Evolutionary conservation across 768 basidiomycete species (phyloP), one percentile per base, ranked within the genome.

Genomic region (Boletus sp.): DNA sequence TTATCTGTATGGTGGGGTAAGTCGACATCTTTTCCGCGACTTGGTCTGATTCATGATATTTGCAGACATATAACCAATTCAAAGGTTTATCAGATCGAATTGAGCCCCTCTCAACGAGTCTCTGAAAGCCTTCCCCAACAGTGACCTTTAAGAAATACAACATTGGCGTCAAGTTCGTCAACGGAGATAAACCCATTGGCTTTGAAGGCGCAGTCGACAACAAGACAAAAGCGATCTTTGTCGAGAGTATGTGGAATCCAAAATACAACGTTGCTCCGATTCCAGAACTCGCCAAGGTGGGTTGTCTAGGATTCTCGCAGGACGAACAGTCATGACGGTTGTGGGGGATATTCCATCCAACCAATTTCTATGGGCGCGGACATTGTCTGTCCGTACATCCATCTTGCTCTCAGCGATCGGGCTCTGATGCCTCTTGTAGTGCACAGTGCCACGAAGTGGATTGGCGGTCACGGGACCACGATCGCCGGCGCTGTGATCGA

Each of bases 381-480:
- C 60, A 89, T 92, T 56, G 76, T 92, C 56, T 77, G 83, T 82
- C 35, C n/a, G 77, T 65, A 45, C 29, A 24, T 30, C 32, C 24
- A 12, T 4, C 20, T 4, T 11, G 2, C 17, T 7, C 4, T 29
- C 3, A 4, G 11, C 8, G 18, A 24, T 8, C 5, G 9, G 15
- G 7, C 7, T 9, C 20, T 57, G 36, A 64, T 33, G 35, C 17
- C 12, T 5, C 7, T 18, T 24, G 4, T 54, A 64, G 85, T 90
- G 17, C 85, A 91, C 68, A 87, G 85, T 49, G 87, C 87, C 1
- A 91, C 90, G 1, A 92, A 93, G 65, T 93, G 90, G 91, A 90
- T 92, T 33, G 85, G 87, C 12, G 86, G 87, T 0, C 89, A 90
- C 58, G 90, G 91, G 32, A 91, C 85, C 0, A 88, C 87, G 24